phyloP scores from a whole-genome alignment of 371 early-diverging fungal species.

The Circinella minor region DNA sequence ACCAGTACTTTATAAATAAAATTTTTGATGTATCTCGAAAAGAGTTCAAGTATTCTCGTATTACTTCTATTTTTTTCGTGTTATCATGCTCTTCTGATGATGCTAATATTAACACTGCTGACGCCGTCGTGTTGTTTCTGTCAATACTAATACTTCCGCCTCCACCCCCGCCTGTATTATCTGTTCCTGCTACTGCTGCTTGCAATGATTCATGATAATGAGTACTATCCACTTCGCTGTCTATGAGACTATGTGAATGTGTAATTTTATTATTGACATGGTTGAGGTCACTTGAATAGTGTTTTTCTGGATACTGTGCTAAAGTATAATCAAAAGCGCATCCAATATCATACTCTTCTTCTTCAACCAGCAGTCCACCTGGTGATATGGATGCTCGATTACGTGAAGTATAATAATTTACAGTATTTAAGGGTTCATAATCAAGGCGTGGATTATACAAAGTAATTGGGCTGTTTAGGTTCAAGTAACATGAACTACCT shows the following conservation, averaged over 20 bases:
- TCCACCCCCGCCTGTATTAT: neutral
- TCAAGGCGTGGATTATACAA: neutral
- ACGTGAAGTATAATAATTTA: neutral
- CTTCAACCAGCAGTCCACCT: neutral
- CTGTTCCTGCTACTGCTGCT: neutral
- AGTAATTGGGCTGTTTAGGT: neutral
- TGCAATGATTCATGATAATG: neutral
- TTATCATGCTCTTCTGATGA: neutral
- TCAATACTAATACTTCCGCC: neutral
- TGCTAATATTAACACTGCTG: neutral
- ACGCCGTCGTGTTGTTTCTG: neutral
- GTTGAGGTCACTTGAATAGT: neutral
- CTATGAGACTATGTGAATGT: too few species aligned
- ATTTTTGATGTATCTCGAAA: neutral
- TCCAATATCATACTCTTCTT: slow-evolving; percentile 7
- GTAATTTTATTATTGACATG: neutral
- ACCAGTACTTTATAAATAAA: slow-evolving; percentile 44
- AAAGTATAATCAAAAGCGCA: neutral
- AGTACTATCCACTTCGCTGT: too few species aligned
- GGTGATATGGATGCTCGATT: slow-evolving; percentile 15
- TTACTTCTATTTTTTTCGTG: neutral
- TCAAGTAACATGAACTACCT: neutral
- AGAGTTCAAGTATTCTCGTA: neutral
- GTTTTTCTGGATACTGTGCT: neutral
- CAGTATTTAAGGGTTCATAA: neutral